Conservation (phyloP, 106 monocot genomes). For the Iris macrosiphon region DNA sequence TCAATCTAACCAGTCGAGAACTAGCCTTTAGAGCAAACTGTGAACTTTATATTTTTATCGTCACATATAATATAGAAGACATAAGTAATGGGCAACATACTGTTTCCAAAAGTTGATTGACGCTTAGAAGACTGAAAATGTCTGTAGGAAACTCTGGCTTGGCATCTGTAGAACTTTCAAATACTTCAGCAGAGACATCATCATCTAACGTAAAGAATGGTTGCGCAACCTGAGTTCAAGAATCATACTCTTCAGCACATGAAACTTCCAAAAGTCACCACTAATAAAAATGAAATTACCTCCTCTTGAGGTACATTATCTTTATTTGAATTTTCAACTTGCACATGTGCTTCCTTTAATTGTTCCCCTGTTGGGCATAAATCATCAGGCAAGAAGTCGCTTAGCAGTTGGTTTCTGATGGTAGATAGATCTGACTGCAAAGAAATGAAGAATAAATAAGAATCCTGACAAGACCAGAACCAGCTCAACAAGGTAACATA, state of each 20-base stretch:
- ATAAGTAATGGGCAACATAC: conserved; percentile 15
- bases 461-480: conserved; percentile 7
- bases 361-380: conserved; percentile 46
- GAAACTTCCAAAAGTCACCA: neutral
- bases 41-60: too few species aligned
- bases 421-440: conserved; percentile 47
- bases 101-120: conserved; percentile 66
- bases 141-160: conserved; percentile 11
- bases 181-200: conserved; percentile 46
- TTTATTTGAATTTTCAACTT: conserved; percentile 13
- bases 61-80: neutral
- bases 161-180: conserved; percentile 27
- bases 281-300: conserved; percentile 11
- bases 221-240: conserved; percentile 25
- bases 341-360: conserved; percentile 23
- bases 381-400: conserved; percentile 65
- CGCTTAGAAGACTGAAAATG: conserved; percentile 42
- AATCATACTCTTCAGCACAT: neutral
- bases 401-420: conserved; percentile 43
- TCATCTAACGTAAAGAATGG: conserved; percentile 30
- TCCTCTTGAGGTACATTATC: conserved; percentile 16
- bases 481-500: neutral
- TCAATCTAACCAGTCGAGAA: too few species aligned
- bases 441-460: neutral
- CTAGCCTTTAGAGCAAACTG: too few species aligned